phyloP scores from a whole-genome alignment of 495 filamentous ascomycete genomes.

The Penicillium malachiteum region DNA sequence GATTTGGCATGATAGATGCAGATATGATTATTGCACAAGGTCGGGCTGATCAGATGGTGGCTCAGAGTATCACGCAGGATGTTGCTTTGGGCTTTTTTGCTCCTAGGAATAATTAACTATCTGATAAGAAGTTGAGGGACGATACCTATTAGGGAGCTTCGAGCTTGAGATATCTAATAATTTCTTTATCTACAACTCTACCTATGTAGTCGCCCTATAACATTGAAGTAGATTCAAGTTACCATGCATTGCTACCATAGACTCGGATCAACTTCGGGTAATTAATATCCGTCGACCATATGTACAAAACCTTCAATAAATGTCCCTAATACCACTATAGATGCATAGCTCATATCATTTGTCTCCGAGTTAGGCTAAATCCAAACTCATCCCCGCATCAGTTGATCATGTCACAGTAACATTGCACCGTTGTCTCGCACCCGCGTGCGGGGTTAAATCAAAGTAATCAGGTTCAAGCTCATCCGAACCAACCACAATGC shows the following conservation, averaged over 20 bases:
- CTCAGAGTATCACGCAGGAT: background rate
- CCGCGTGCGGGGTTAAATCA: slow-evolving; percentile 11
- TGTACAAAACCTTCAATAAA: background rate
- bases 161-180: no score
- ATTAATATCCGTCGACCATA: no score
- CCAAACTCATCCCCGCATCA: background rate
- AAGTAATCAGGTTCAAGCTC: background rate
- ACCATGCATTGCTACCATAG: no score
- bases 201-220: no score
- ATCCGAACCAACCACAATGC: slow-evolving; percentile 4
- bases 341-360: no score
- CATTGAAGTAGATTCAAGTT: no score
- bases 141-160: background rate
- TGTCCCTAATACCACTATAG: background rate
- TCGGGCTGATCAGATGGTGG: background rate
- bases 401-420: slow-evolving; percentile 7
- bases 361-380: no score
- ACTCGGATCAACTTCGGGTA: no score
- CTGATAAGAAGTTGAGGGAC: no score
- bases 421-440: background rate
- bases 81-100: background rate
- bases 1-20: background rate
- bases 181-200: no score
- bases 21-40: background rate
- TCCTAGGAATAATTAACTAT: background rate